Evolutionary conservation across 257 asterid species (phyloP), one percentile per base, ranked within the genome.

Genomic region (Henckelia pumila): DNA sequence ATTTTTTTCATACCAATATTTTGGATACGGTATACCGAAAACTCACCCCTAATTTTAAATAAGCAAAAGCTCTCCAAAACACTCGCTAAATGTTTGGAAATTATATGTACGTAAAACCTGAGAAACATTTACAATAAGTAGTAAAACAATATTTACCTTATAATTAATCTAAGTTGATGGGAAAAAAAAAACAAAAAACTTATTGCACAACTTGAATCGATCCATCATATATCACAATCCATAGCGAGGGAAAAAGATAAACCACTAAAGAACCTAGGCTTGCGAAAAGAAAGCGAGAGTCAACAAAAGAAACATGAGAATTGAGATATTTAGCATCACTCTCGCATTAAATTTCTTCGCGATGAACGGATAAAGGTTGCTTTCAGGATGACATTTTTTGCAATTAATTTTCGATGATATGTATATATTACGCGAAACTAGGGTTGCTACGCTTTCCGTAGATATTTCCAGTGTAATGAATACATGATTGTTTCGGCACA

Each of bases 361-460:
- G 44, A 26, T 66, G 24, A 24, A 52, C 76, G 37, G 78, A 71
- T 76, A 71, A 28, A 61, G 47, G 61, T 64, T 47, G 70, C 72
- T 79, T 75, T 76, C 60, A 61, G 55, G 66, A 44, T 13, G 6
- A 44, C 19, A 44, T 44, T 65, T 21, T 21, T 29, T 53, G 67
- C 77, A 74, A 75, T 79, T 50, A 81, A 81, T 79, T 44, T 6
- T 44, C 44, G 83, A 61, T 19, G 63, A 28, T 72, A n/a, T n/a
- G n/a, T n/a, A n/a, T n/a, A n/a, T n/a, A 26, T 66, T 50, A 71
- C 79, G 3, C 3, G 52, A 44, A 57, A 71, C 59, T 73, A 61
- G 66, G 64, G 4, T 28, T 68, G 70, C 63, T 65, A 25, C 49
- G 37, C 62, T 78, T 79, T 82, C 82, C 53, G 0, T 22, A 32